Evolutionary conservation across 2,329 filamentous ascomycete genomes (phyloP), one percentile per base, ranked within the genome.

Genomic region (Fusarium beomiforme): DNA sequence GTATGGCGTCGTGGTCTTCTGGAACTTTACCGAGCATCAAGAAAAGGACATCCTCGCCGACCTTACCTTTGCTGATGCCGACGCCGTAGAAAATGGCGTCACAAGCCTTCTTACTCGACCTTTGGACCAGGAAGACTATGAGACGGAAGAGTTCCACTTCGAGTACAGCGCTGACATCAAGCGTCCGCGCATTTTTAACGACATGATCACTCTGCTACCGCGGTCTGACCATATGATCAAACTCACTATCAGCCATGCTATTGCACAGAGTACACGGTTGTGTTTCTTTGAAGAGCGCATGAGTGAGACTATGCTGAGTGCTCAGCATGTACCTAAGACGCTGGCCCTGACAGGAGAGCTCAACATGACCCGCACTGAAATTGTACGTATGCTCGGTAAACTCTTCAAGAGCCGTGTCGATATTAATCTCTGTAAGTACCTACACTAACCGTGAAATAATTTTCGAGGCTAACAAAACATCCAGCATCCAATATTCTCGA

Each of bases 131-230:
- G 91, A 92, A 71, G 95, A 98, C 78, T 97, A 97, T 74, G 96
- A 99, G 83, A 99, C 93, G 1, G 96, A 99, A 79, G 95, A 98
- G 78, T 98, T 99, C 77, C 95, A 99, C 79, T 99, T 99, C 78
- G 95, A 98, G 81, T 99, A 99, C 84, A 97, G 93, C 76, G 88
- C 90, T 2, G 88, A 93, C 63, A 94, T 96, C 36, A 92, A 94
- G 69, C 89, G 95, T 53, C 96, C 96, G 8, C 89, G 96, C 61
- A 93, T 99, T 33, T 99, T 97, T 84, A 98, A 99, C 82, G 96
- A 99, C 81, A 99, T 99, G 96, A 98, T 99, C 76, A 99, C 96
- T 1, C 85, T 99, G 46, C 88, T 97, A 69, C 97, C 94, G 66
- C 91, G 93, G 41, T 89, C 87, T 31, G 96, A 99, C 82, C 96